Conservation (phyloP, 1,139 yeast genomes). For the Kodamaea arcana region DNA sequence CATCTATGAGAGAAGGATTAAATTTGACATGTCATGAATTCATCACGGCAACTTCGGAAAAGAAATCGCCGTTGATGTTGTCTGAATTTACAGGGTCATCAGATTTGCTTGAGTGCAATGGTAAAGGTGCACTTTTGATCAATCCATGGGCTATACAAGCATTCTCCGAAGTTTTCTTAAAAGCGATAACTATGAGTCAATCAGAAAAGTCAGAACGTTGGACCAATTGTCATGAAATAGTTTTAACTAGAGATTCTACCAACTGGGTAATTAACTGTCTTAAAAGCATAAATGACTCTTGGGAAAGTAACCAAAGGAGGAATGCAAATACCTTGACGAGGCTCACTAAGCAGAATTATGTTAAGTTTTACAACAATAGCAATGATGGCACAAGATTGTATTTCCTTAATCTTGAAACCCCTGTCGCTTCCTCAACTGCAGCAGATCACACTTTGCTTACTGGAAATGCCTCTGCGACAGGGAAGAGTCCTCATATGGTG, state of each 20-base stretch:
- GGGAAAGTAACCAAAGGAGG: constrained; percentile 51
- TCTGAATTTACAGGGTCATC: constrained; percentile 97
- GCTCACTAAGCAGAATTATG: constrained; percentile 30
- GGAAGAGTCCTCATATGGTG: constrained; percentile 32
- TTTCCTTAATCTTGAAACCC: constrained; percentile 51
- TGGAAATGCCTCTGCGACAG: constrained; percentile 12
- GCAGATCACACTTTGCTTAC: constrained; percentile 12
- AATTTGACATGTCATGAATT: constrained; percentile 95
- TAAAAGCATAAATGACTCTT: constrained; percentile 52
- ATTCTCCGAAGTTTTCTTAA: constrained; percentile 58
- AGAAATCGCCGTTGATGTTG: constrained; percentile 76
- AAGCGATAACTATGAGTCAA: constrained; percentile 59
- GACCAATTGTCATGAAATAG: constrained; percentile 55
- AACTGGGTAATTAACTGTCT: constrained; percentile 70
- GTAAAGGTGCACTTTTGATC: constrained; percentile 67
- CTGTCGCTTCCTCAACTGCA: constrained; percentile 25
- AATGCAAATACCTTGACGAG: constrained; percentile 22
- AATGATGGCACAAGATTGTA: constrained; percentile 42
- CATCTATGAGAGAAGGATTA: constrained; percentile 95
- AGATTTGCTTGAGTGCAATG: constrained; percentile 49
- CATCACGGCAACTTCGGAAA: constrained; percentile 67
- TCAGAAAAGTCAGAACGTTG: constrained; percentile 61
- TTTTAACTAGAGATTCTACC: constrained; percentile 64
- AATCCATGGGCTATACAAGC: constrained; percentile 87
- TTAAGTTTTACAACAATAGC: constrained; percentile 30